Conservation (phyloP, 2,329 filamentous ascomycete genomes). For the Ceratocystis alfenasii region DNA sequence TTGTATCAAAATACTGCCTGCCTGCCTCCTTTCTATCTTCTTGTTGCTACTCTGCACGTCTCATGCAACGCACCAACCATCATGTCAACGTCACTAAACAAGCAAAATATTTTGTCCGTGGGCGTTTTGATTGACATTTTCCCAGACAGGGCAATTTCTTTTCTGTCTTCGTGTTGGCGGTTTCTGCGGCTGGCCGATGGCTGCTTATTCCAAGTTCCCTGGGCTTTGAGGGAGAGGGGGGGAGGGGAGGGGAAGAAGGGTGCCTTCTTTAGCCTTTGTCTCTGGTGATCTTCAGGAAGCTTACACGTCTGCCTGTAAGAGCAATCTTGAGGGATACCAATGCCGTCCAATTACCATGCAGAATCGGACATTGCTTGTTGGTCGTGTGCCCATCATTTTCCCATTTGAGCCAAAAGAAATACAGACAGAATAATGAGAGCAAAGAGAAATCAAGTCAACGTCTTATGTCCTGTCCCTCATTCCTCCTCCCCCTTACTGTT, state of each 20-base stretch:
- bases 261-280: no score
- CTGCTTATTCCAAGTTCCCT: no score
- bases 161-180: not conserved
- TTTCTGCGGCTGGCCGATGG: no score
- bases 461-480: not conserved
- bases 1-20: not conserved
- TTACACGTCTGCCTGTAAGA: not conserved
- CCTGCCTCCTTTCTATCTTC: no score
- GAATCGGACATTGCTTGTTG: not conserved
- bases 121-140: not conserved
- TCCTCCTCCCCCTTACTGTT: not conserved
- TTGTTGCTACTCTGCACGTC: not conserved
- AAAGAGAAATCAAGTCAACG: not conserved
- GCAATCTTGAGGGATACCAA: not conserved
- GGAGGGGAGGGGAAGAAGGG: no score
- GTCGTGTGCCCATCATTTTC: not conserved
- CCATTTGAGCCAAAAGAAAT: not conserved
- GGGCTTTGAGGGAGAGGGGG: no score
- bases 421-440: not conserved
- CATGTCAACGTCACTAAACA: not conserved
- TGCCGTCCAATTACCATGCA: not conserved
- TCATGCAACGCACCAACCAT: conserved; percentile 9
- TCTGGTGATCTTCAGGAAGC: no score
- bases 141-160: not conserved
- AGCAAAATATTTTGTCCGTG: not conserved